Percentiles rank a stretch among this genome's conserved stretches.
phyloP scores from a whole-genome alignment of 345 rosid species.

The Citrus reticulata region DNA sequence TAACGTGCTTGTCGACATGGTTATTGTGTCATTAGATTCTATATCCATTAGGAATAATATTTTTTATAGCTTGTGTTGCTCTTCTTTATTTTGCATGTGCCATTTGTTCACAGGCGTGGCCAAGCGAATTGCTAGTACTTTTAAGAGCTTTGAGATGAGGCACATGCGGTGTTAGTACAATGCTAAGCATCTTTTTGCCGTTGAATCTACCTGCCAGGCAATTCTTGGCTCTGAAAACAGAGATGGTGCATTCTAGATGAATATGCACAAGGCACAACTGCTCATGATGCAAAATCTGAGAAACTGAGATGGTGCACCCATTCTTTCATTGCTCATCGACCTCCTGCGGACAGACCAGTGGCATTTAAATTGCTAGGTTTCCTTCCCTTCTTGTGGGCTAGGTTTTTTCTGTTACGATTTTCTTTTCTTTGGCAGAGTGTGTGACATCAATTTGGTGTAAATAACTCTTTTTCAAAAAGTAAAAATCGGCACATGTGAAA shows the following conservation, averaged over 20 bases:
- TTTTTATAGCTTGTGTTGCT: neutral
- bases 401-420: too few relatives aligned
- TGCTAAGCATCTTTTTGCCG: too few relatives aligned
- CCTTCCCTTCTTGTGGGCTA: neutral
- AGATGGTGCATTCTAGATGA: too few relatives aligned
- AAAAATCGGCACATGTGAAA: too few relatives aligned
- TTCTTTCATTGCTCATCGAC: neutral
- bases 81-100: neutral
- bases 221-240: too few relatives aligned
- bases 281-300: neutral
- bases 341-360: neutral
- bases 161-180: neutral
- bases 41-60: too few relatives aligned
- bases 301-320: neutral
- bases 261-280: too few relatives aligned
- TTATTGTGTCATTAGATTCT: neutral
- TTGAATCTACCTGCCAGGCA: too few relatives aligned
- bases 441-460: neutral
- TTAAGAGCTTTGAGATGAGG: neutral
- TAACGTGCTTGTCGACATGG: neutral
- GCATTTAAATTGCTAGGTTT: neutral
- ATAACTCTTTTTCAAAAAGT: too few relatives aligned
- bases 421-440: too few relatives aligned
- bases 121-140: neutral
- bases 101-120: neutral